These are phyloP conservation scores for Aspergillus luchuensis DNA, from an alignment of 2,329 filamentous ascomycete genomes.

Conservation along the genomic window DNA sequence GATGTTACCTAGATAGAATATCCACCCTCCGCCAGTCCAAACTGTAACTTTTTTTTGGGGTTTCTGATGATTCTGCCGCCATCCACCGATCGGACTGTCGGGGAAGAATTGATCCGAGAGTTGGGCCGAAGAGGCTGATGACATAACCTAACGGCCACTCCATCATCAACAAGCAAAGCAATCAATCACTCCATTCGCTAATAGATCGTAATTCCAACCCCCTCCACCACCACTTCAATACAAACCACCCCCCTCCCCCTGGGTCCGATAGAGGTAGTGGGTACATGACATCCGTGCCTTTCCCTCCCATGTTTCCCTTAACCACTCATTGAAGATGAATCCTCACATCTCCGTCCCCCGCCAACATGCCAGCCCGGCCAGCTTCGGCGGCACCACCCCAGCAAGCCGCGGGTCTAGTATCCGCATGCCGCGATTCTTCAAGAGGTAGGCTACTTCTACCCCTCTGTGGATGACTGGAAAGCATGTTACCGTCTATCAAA, in stretches of 20 bases:
- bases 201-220: too few species aligned
- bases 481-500: background rate
- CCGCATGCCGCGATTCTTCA: slow-evolving; percentile 68
- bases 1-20: background rate
- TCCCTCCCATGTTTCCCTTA: slow-evolving; percentile 2
- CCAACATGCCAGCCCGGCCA: slow-evolving; percentile 56
- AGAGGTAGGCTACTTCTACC: slow-evolving; percentile 47
- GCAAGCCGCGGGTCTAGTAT: slow-evolving; percentile 54
- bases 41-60: too few species aligned
- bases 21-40: too few species aligned
- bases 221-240: too few species aligned
- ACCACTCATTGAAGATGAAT: slow-evolving; percentile 50
- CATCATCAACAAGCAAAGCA: slow-evolving; percentile 51
- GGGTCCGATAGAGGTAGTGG: slow-evolving; percentile 84
- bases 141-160: slow-evolving; percentile 65
- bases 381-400: slow-evolving; percentile 55
- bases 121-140: background rate
- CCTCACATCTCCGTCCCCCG: slow-evolving; percentile 62
- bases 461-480: background rate
- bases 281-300: slow-evolving; percentile 11
- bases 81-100: background rate
- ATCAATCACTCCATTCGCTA: slow-evolving; percentile 50
- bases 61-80: too few species aligned
- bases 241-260: too few species aligned
- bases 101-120: background rate